Evolutionary conservation across 305 asterid genomes (phyloP), one percentile per base, ranked within the genome.

Genomic region (Fraxinus baroniana): DNA sequence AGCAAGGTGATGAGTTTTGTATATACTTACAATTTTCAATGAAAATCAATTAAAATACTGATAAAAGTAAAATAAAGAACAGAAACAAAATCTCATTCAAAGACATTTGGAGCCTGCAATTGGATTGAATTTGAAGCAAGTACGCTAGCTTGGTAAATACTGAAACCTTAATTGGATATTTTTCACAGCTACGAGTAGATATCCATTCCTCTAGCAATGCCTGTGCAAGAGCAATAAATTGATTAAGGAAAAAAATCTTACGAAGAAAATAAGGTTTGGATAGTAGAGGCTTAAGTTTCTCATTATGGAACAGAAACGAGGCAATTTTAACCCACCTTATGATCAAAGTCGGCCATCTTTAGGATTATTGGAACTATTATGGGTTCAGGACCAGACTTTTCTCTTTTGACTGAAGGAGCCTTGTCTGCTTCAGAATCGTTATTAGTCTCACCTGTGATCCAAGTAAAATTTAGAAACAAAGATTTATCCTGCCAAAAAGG

Each of bases 131-230:
- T 64, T 22, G 55, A 62, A 75, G 52, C 18, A 83, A 26, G 71
- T 81, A 80, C 41, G 83, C 78, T 57, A 78, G 78, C 33, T 15
- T 28, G 74, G 62, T 35, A 81, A 71, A 66, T 79, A 79, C 44
- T 44, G 32, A 74, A 82, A 96, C 98, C 98, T 94, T 93, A 84
- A 93, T 83, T 60, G 90, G 94, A 84, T 87, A 92, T 80, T 94
- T 94, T 78, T 91, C 95, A 75, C 86, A 88, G 87, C 87, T 86
- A 70, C 92, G 94, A 85, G 93, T 91, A 64, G 93, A 88, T 84
- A 94, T 84, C 98, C 98, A 94, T 91, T 96, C 99, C 91, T 96
- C 99, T 57, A 96, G 93, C 90, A 96, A 87, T 77, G 99, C 98
- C 97, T 93, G 91, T 79, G 74, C 75, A 74, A 77, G 78, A 82